A percentile compares a stretch with the other conserved stretches of the same genome.
These are phyloP conservation scores for Malus orientalis DNA, from an alignment of 306 rosid genomes.

Conservation along the genomic window DNA sequence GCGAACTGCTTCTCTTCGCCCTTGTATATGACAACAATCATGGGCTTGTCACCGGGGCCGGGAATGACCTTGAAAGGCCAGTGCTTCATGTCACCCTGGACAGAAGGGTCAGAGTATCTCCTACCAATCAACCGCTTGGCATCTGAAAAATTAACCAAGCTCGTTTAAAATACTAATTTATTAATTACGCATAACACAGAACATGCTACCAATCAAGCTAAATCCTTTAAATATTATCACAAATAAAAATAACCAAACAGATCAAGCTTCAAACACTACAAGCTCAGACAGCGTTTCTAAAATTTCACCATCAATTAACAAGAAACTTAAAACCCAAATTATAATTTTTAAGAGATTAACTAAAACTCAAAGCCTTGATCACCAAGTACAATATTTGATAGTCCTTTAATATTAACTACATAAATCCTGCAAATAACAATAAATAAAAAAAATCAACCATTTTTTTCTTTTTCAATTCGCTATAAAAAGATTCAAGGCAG, in stretches of 20 bases:
- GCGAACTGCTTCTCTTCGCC: slow-evolving; percentile 57
- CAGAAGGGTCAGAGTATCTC: slow-evolving; percentile 53
- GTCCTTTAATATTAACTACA: too few species aligned
- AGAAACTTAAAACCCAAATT: not conserved
- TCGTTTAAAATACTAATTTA: not conserved
- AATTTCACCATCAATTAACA: not conserved
- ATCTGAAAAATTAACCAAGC: slow-evolving; percentile 28
- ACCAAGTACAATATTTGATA: not conserved
- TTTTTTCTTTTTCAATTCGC: too few species aligned
- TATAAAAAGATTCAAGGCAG: too few species aligned
- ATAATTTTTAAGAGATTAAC: not conserved
- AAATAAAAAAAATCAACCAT: too few species aligned
- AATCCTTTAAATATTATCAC: not conserved
- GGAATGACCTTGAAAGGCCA: slow-evolving; percentile 69
- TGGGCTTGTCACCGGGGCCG: slow-evolving; percentile 58
- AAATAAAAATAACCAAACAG: not conserved
- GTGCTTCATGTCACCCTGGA: slow-evolving; percentile 62
- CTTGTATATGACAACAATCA: slow-evolving; percentile 55
- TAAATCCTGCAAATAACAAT: not conserved
- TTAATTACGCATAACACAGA: not conserved
- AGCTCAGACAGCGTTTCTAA: not conserved
- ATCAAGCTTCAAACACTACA: not conserved
- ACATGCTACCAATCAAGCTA: too few species aligned
- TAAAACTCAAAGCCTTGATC: not conserved
- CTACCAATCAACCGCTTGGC: slow-evolving; percentile 90